Evolutionary conservation across 306 rosid genomes (phyloP).

Genomic region (Quercus glauca): DNA sequence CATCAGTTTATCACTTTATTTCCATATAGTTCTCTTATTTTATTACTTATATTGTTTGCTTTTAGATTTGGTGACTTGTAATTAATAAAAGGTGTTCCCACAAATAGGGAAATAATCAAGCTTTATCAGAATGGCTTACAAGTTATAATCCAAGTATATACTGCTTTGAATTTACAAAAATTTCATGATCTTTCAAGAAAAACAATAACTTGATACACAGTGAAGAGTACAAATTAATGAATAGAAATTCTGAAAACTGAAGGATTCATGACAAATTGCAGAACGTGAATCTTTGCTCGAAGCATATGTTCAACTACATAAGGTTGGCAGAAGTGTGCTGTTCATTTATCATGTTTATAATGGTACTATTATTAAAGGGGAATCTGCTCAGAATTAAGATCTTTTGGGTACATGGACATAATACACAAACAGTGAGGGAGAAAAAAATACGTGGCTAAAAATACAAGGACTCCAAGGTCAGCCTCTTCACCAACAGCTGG

Average conservation of each 20-base stretch:
- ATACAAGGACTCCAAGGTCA: conserved; percentile 81
- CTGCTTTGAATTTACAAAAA: too few species aligned
- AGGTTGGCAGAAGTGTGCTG: background rate
- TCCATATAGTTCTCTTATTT: too few species aligned
- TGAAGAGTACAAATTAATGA: background rate
- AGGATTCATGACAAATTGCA: background rate
- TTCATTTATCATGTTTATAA: too few species aligned
- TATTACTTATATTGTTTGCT: too few species aligned
- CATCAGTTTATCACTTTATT: too few species aligned
- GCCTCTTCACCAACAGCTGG: conserved; percentile 95
- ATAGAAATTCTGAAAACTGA: conserved; percentile 2
- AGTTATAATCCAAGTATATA: too few species aligned
- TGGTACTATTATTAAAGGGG: conserved; percentile 33
- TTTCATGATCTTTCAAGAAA: background rate
- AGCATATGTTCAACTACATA: background rate
- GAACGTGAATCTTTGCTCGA: background rate
- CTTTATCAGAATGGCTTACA: too few species aligned
- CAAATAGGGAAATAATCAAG: too few species aligned
- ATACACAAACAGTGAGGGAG: conserved; percentile 70
- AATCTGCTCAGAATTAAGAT: conserved; percentile 45
- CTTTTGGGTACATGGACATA: conserved; percentile 54
- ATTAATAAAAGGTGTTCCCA: too few species aligned
- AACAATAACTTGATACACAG: background rate
- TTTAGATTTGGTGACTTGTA: too few species aligned
- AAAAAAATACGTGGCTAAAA: conserved; percentile 56